Conservation (phyloP, 495 filamentous ascomycete species). For the Daldinia loculata region DNA sequence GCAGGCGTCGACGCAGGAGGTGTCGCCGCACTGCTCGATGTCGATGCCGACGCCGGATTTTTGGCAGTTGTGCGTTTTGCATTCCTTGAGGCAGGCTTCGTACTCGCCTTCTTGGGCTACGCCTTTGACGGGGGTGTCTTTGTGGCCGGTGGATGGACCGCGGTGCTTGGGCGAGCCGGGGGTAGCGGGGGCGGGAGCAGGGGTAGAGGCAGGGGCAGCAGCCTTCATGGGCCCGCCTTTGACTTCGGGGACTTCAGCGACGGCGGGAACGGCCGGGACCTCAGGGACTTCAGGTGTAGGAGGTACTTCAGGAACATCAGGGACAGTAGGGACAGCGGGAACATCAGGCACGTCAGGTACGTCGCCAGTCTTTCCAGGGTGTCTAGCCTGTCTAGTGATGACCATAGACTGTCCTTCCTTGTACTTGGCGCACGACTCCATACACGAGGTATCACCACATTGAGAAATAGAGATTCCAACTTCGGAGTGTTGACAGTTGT, state of each 20-base stretch:
- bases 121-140: not conserved
- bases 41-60: slow-evolving; percentile 9
- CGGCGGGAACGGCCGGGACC: not conserved
- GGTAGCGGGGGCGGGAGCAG: not conserved
- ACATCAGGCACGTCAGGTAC: not conserved
- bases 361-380: not conserved
- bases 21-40: slow-evolving; percentile 21
- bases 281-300: not conserved
- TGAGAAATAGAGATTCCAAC: slow-evolving; percentile 13
- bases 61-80: slow-evolving; percentile 26
- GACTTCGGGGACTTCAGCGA: not conserved
- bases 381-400: not conserved
- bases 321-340: not conserved
- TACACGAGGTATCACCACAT: slow-evolving; percentile 22
- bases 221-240: not conserved
- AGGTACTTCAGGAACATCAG: not conserved
- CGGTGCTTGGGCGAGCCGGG: not conserved
- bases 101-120: not conserved
- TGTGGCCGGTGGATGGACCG: not conserved
- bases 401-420: not conserved
- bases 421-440: not conserved
- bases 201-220: not conserved
- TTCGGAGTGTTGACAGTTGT: slow-evolving; percentile 20
- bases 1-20: not conserved
- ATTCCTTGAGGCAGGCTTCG: slow-evolving; percentile 12